phyloP scores from a whole-genome alignment of 192 early-diverging fungal genomes.

The Umbelopsis sp. region DNA sequence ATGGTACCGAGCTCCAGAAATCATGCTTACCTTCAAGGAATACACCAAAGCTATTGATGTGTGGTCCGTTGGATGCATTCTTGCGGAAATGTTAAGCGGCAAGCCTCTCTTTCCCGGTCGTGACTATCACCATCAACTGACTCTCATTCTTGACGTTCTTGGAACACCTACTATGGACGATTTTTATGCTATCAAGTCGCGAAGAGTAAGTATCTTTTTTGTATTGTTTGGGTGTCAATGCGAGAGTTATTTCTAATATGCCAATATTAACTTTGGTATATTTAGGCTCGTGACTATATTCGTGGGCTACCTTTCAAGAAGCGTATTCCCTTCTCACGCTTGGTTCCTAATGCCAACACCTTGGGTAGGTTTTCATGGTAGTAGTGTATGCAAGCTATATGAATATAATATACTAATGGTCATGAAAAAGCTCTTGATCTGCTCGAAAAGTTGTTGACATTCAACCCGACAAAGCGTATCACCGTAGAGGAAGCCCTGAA shows the following conservation, averaged over 20 bases:
- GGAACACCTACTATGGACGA: slow-evolving; percentile 95
- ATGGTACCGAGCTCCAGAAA: slow-evolving; percentile 95
- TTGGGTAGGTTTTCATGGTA: slow-evolving; percentile 26
- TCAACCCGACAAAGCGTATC: slow-evolving; percentile 88
- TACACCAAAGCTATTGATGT: slow-evolving; percentile 99
- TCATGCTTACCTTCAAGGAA: slow-evolving; percentile 95
- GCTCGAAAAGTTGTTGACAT: slow-evolving; percentile 89
- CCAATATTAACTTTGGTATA: neutral
- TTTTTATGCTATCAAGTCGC: slow-evolving; percentile 78
- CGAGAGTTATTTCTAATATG: neutral
- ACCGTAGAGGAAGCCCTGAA: slow-evolving; percentile 91
- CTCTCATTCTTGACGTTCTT: slow-evolving; percentile 92
- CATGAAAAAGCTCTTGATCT: slow-evolving; percentile 77
- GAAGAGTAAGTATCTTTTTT: slow-evolving; percentile 57
- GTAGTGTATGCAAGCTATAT: too few species aligned
- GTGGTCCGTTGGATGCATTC: slow-evolving; percentile 91
- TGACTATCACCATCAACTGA: slow-evolving; percentile 95
- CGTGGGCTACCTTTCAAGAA: slow-evolving; percentile 84
- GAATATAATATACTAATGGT: neutral
- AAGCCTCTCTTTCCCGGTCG: slow-evolving; percentile 82
- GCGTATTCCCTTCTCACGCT: slow-evolving; percentile 75
- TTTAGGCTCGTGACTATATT: slow-evolving; percentile 88
- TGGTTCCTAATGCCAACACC: slow-evolving; percentile 89
- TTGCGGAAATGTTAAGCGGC: slow-evolving; percentile 81
- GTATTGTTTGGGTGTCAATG: neutral